Base-by-base conservation (phyloP, 495 filamentous ascomycete species). In the Cladorrhinum samala region DNA sequence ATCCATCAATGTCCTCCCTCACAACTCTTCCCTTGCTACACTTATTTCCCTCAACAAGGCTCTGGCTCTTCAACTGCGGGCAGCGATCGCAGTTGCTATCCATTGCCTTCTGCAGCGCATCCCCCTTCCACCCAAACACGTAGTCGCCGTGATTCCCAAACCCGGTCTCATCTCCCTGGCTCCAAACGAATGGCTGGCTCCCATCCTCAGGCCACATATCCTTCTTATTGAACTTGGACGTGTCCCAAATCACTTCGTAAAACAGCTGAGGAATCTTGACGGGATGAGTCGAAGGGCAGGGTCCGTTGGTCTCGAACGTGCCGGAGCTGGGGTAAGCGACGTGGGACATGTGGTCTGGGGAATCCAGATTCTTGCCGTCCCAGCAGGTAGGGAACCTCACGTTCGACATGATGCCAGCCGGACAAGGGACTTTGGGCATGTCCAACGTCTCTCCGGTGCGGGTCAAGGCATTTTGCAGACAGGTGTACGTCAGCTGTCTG, bases 171-270 rank as follows among this genome's bases (percentile, higher is more conserved):
- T 74, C 62, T 17, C 69, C 71, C 37, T 70, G 71, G 47, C 62
- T 68, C 72, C 72, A 77, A 9, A 76, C 69, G 56, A 77, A 76
- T 19, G 73, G 74, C 53, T 76, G 72, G 41, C 54, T 66, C 45
- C 69, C 70, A 43, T 71, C 71, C 41, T 66, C 61, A 11, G 73
- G 72, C 70, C 74, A 76, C 27, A 68, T 39, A 37, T 27, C 46
- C 36, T 51, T 50, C 49, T 72, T 56, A 48, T 74, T 72, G 40
- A 72, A 73, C 33, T 54, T 46, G 8, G 59, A 54, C 9, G 70
- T 73, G 27, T 68, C 63, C 69, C 66, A 66, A 37, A 67, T 57
- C 23, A 83, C 71, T 56, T 73, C 70, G 50, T 67, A 70, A 24
- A 72, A 68, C 0, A 73, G 46, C 61, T 72, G 68, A 2, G 69